A percentile compares a stretch with the other conserved stretches of the same genome.
These are phyloP conservation scores for Thuidium tamariscinum DNA, from an alignment of 225 moss, liverwort and hornwort genomes.

Conservation along the genomic window DNA sequence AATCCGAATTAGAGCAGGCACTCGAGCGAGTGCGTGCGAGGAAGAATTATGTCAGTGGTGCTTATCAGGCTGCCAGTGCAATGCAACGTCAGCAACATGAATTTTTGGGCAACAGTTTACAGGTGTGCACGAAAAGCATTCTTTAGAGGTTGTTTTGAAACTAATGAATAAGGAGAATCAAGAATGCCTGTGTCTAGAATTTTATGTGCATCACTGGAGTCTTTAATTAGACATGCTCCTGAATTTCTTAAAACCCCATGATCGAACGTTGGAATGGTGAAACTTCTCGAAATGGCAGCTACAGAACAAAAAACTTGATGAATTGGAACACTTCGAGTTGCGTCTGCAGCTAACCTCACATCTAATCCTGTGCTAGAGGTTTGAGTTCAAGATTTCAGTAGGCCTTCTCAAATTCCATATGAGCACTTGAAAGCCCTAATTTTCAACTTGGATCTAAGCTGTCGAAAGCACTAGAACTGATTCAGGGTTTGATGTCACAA, in stretches of 20 bases:
- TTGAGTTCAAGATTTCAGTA: background rate
- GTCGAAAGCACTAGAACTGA: background rate
- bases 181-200: background rate
- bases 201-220: background rate
- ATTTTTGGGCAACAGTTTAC: constrained; percentile 41
- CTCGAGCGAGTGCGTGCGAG: constrained; percentile 44
- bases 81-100: constrained; percentile 50
- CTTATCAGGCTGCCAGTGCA: constrained; percentile 39
- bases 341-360: background rate
- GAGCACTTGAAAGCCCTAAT: background rate
- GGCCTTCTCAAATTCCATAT: background rate
- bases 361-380: background rate
- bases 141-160: background rate
- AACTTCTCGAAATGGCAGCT: background rate
- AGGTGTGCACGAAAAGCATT: background rate
- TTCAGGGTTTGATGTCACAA: background rate
- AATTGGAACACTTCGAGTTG: background rate
- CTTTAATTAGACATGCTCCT: too few relatives aligned
- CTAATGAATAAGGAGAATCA: background rate
- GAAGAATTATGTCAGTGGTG: constrained; percentile 39
- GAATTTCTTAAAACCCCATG: background rate
- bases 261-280: background rate
- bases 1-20: constrained; percentile 47
- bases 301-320: background rate
- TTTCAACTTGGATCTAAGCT: background rate